Conservation (phyloP, 208 protist genomes). For the Leishmania arabica region DNA sequence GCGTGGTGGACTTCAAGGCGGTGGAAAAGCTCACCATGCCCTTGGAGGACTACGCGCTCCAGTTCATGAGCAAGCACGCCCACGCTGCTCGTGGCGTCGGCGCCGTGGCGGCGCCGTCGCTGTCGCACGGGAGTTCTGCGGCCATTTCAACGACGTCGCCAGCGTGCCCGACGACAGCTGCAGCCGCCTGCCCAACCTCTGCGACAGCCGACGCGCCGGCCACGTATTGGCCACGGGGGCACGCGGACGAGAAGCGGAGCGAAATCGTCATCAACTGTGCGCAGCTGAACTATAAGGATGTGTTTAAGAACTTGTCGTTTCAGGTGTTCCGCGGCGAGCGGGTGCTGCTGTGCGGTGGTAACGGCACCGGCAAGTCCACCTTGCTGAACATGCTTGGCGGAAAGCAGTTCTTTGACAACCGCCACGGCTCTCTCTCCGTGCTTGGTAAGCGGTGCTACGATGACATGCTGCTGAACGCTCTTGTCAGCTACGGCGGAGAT, state of each 20-base stretch:
- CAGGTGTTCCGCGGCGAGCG: constrained; percentile 60
- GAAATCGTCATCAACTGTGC: constrained; percentile 55
- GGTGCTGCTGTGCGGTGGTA: constrained; percentile 92
- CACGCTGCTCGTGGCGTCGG: not conserved
- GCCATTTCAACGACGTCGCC: not conserved
- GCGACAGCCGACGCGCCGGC: not conserved
- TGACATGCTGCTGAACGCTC: constrained; percentile 78
- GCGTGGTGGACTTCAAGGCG: constrained; percentile 36
- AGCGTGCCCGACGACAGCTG: not conserved
- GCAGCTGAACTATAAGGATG: constrained; percentile 59
- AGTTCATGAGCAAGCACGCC: constrained; percentile 41
- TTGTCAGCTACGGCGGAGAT: constrained; percentile 68
- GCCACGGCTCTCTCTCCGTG: constrained; percentile 51
- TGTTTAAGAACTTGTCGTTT: constrained; percentile 66
- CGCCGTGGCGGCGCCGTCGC: not conserved
- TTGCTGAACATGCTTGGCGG: constrained; percentile 93
- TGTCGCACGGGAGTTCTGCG: constrained; percentile 19
- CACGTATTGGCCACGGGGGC: constrained; percentile 10
- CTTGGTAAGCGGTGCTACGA: constrained; percentile 72
- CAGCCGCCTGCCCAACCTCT: not conserved
- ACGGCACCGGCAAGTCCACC: constrained; percentile 95
- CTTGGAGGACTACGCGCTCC: constrained; percentile 56
- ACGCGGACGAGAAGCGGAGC: not conserved
- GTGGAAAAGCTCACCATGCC: constrained; percentile 42
- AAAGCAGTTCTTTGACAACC: constrained; percentile 80